These are phyloP conservation scores for Boletus eberwhitei DNA, from an alignment of 768 basidiomycete genomes.

Conservation along the genomic window DNA sequence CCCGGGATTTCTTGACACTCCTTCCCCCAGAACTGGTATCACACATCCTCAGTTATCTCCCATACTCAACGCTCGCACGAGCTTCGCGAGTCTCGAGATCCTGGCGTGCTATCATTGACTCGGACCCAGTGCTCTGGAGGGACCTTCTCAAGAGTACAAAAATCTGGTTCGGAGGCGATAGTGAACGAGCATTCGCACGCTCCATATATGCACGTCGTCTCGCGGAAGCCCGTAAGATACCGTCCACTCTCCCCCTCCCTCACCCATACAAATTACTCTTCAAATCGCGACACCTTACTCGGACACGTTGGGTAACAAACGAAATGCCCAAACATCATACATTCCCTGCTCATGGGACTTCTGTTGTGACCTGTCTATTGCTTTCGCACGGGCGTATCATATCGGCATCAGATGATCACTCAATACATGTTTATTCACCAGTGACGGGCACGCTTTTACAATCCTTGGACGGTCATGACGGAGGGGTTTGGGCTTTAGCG, in stretches of 20 bases:
- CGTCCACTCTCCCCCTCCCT: constrained; percentile 59
- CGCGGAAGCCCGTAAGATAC: constrained; percentile 35
- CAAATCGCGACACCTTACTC: constrained; percentile 82
- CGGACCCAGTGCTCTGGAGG: constrained; percentile 86
- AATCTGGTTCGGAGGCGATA: constrained; percentile 87
- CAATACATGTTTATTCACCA: constrained; percentile 94
- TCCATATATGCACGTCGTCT: constrained; percentile 63
- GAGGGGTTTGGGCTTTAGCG: constrained; percentile 96
- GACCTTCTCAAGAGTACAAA: constrained; percentile 79
- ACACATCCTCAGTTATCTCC: constrained; percentile 80
- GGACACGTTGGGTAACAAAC: constrained; percentile 75
- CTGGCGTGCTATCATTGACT: constrained; percentile 92
- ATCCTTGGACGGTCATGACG: constrained; percentile 85
- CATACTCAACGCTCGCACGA: constrained; percentile 76
- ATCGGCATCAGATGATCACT: constrained; percentile 95
- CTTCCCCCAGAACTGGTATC: constrained; percentile 92
- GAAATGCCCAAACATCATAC: constrained; percentile 70
- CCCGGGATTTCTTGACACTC: constrained; percentile 90
- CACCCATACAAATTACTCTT: constrained; percentile 93
- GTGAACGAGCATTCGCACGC: constrained; percentile 76
- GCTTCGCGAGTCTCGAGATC: constrained; percentile 85
- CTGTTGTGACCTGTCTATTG: constrained; percentile 93
- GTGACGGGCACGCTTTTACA: constrained; percentile 70
- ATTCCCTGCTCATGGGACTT: constrained; percentile 84
- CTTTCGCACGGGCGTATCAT: constrained; percentile 95